Evolutionary conservation across 768 basidiomycete species (phyloP).

Genomic region (Phlegmacium glaucopus): DNA sequence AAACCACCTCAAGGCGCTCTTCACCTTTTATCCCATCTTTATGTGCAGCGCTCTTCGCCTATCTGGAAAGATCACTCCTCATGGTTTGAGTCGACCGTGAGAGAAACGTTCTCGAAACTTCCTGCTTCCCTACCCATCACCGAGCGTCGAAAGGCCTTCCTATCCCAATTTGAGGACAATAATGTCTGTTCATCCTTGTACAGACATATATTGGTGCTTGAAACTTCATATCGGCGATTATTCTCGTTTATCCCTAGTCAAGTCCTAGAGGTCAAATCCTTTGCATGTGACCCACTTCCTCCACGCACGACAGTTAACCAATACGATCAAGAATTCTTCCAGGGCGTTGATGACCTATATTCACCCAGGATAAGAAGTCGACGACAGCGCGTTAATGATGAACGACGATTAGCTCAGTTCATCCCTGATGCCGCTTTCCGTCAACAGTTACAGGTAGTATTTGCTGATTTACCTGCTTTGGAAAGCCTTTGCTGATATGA

Average conservation of each 20-base stretch:
- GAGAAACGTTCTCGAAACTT: constrained; percentile 37
- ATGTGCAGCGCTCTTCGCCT: constrained; percentile 70
- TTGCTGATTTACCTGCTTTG: background rate
- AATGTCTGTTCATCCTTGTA: constrained; percentile 53
- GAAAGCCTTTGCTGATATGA: background rate
- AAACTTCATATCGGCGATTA: constrained; percentile 53
- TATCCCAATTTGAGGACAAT: constrained; percentile 35
- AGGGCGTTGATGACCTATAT: constrained; percentile 52
- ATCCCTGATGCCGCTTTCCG: constrained; percentile 58
- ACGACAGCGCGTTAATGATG: constrained; percentile 42
- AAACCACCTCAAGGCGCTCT: constrained; percentile 44
- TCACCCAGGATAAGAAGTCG: constrained; percentile 34
- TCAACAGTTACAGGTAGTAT: constrained; percentile 48
- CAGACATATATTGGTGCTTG: constrained; percentile 77
- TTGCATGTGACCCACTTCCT: constrained; percentile 87
- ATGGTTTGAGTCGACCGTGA: constrained; percentile 70
- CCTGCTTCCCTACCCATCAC: constrained; percentile 33
- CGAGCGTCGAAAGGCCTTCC: constrained; percentile 28
- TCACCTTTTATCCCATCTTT: constrained; percentile 85
- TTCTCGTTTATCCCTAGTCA: constrained; percentile 69
- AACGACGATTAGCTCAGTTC: constrained; percentile 49
- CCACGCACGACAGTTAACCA: constrained; percentile 54
- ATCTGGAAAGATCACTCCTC: constrained; percentile 78
- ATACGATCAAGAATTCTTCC: constrained; percentile 80
- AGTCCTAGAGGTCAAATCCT: constrained; percentile 47